Conservation (phyloP, 176 grass and related monocot species). For the Musa beccarii region DNA sequence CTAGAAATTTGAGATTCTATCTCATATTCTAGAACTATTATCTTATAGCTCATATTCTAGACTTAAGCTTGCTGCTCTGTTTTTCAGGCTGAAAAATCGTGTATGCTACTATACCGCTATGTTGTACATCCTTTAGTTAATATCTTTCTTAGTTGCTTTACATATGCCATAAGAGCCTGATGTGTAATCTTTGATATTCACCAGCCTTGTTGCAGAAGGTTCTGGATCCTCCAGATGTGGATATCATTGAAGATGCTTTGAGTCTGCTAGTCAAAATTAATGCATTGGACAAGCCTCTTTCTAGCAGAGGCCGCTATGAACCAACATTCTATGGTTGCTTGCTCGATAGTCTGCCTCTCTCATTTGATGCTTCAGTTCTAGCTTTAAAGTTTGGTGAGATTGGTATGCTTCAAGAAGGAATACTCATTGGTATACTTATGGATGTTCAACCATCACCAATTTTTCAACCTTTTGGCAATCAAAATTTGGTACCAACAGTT, state of each 20-base stretch:
- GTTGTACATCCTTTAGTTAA: no score
- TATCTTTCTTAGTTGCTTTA: no score
- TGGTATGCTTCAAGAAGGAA: conserved; percentile 60
- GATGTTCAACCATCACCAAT: conserved; percentile 82
- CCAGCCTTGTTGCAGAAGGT: conserved; percentile 62
- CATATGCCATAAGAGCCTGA: not conserved
- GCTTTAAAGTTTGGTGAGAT: conserved; percentile 67
- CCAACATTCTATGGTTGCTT: conserved; percentile 78
- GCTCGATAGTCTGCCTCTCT: conserved; percentile 75
- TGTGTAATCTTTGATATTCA: conserved; percentile 19
- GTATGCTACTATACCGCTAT: no score
- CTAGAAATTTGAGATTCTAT: no score
- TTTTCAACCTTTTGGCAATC: conserved; percentile 69
- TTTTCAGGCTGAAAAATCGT: no score
- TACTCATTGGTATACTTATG: conserved; percentile 68
- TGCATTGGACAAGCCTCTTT: conserved; percentile 47
- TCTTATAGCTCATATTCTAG: no score
- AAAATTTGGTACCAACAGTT: conserved; percentile 47
- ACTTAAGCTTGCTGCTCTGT: no score
- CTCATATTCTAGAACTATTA: no score
- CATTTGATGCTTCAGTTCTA: conserved; percentile 71
- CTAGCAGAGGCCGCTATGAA: conserved; percentile 47
- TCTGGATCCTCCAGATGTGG: conserved; percentile 52
- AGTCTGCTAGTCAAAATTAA: conserved; percentile 53
- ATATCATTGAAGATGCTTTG: conserved; percentile 56